phyloP scores from a whole-genome alignment of 2,329 filamentous ascomycete genomes.

The Nectriaceae sp. region DNA sequence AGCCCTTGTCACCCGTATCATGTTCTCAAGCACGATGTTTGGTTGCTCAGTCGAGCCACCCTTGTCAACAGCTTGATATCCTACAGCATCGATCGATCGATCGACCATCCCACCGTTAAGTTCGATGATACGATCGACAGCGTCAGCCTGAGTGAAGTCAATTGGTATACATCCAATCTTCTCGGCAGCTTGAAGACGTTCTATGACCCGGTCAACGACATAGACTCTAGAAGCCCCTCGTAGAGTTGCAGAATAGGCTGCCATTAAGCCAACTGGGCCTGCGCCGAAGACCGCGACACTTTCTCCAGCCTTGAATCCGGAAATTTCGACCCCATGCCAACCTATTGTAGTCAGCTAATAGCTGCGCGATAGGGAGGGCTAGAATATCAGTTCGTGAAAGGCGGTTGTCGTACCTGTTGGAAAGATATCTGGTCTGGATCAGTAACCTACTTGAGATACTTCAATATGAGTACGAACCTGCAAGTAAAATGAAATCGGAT shows the following conservation, averaged over 20 bases:
- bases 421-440: constrained; percentile 31
- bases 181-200: constrained; percentile 58
- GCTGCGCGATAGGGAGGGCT: neutral
- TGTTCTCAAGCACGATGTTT: constrained; percentile 63
- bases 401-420: constrained; percentile 28
- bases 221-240: constrained; percentile 63
- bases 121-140: constrained; percentile 61
- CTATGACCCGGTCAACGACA: constrained; percentile 63
- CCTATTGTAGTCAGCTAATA: constrained; percentile 29
- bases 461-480: constrained; percentile 28
- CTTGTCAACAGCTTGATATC: constrained; percentile 62
- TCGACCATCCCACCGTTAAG: constrained; percentile 63
- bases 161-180: constrained; percentile 64
- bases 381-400: neutral
- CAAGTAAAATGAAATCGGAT: constrained; percentile 56
- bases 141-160: constrained; percentile 61
- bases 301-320: constrained; percentile 62
- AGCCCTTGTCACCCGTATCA: constrained; percentile 62
- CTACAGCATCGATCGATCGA: constrained; percentile 65
- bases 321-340: constrained; percentile 59
- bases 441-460: constrained; percentile 30
- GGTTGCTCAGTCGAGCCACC: constrained; percentile 60
- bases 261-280: constrained; percentile 66
- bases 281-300: constrained; percentile 66
- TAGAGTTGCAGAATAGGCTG: constrained; percentile 62